Evolutionary conservation across 2,329 filamentous ascomycete genomes (phyloP).

Genomic region (Fusarium tjaetaba): DNA sequence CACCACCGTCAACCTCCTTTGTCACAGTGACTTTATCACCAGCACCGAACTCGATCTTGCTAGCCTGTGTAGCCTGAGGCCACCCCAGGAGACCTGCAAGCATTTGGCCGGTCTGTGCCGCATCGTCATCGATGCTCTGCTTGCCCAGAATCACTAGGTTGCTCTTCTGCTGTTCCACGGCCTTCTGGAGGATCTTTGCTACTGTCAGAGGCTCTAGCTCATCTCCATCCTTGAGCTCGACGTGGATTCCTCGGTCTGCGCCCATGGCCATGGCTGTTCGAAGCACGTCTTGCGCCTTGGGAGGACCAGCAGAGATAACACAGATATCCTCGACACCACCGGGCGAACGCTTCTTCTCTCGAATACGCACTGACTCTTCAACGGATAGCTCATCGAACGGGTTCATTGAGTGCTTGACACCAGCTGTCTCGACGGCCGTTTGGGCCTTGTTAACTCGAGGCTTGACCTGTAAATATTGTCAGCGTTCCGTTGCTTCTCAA

Average conservation of each 20-base stretch:
- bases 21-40: constrained; percentile 79
- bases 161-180: constrained; percentile 84
- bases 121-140: constrained; percentile 98
- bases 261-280: constrained; percentile 99
- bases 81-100: constrained; percentile 90
- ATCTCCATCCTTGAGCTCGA: constrained; percentile 79
- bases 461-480: constrained; percentile 63
- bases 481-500: constrained; percentile 13
- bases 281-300: constrained; percentile 88
- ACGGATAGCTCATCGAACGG: constrained; percentile 98
- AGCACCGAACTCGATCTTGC: constrained; percentile 79
- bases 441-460: constrained; percentile 75
- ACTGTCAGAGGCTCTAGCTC: constrained; percentile 90
- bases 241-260: constrained; percentile 89
- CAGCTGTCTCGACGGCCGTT: constrained; percentile 90
- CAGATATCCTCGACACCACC: constrained; percentile 90
- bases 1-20: constrained; percentile 93
- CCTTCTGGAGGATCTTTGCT: constrained; percentile 85
- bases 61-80: constrained; percentile 94
- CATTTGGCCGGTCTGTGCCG: constrained; percentile 97
- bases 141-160: constrained; percentile 96
- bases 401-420: constrained; percentile 98
- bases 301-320: constrained; percentile 85
- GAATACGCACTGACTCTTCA: constrained; percentile 94
- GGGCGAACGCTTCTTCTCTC: constrained; percentile 80